phyloP scores from a whole-genome alignment of 768 basidiomycete genomes.

The Hortiboletus campestris region DNA sequence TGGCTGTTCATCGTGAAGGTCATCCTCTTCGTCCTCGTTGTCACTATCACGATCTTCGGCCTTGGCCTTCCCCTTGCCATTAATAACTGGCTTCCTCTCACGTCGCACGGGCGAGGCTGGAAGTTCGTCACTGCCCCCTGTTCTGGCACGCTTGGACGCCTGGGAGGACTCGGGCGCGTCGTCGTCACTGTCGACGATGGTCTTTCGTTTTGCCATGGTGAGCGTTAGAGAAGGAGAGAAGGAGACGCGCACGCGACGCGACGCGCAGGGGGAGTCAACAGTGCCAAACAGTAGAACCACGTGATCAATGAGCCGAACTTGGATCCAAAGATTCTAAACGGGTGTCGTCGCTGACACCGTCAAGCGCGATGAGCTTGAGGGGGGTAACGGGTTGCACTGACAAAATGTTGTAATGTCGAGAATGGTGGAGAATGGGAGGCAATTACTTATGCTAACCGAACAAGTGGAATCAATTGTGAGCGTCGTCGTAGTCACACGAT shows the following conservation, averaged over 20 bases:
- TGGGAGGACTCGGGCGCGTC: conserved; percentile 33
- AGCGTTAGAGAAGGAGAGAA: neutral
- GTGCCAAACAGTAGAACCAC: conserved; percentile 21
- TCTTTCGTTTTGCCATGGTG: conserved; percentile 57
- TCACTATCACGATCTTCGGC: conserved; percentile 30
- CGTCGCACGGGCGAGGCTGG: conserved; percentile 12
- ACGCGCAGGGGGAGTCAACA: conserved; percentile 17
- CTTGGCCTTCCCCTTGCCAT: conserved; percentile 34
- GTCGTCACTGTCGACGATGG: conserved; percentile 42
- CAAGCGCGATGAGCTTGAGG: neutral
- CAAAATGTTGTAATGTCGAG: neutral
- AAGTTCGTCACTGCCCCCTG: conserved; percentile 38
- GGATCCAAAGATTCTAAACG: neutral
- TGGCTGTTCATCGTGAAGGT: conserved; percentile 35
- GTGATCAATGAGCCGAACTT: conserved; percentile 3
- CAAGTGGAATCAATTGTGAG: conserved; percentile 1
- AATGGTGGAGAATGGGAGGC: neutral
- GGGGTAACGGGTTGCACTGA: neutral
- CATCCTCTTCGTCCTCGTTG: conserved; percentile 31
- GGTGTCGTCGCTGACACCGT: neutral
- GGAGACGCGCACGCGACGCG: conserved; percentile 30
- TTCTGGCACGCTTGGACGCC: conserved; percentile 44
- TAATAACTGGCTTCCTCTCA: conserved; percentile 31
- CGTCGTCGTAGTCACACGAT: conserved; percentile 15
- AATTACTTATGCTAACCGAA: conserved; percentile 19